Conservation (phyloP, 345 rosid species). For the Firmiana major region DNA sequence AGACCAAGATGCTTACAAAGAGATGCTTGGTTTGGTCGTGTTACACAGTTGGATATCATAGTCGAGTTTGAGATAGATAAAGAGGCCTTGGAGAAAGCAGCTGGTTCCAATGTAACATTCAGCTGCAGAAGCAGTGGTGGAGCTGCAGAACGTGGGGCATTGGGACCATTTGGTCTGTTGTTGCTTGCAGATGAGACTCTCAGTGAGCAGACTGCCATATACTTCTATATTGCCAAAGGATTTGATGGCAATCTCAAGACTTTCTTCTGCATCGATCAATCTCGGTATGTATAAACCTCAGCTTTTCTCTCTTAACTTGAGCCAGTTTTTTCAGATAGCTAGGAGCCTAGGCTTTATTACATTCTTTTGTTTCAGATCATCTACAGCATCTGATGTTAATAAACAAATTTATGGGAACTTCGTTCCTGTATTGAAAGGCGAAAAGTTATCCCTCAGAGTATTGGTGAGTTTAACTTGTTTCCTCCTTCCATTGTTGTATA, state of each 20-base stretch:
- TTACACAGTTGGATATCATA: constrained; percentile 59
- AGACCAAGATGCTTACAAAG: not conserved
- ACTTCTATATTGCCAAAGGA: constrained; percentile 72
- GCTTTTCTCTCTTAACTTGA: not conserved
- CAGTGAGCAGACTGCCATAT: constrained; percentile 75
- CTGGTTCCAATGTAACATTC: constrained; percentile 36
- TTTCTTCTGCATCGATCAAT: constrained; percentile 67
- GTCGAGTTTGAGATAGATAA: constrained; percentile 69
- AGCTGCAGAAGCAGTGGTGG: constrained; percentile 53
- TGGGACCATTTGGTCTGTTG: constrained; percentile 88
- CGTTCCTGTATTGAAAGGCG: constrained; percentile 67
- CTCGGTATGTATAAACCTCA: constrained; percentile 39
- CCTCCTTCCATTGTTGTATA: not conserved
- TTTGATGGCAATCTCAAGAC: constrained; percentile 49
- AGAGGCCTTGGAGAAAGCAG: constrained; percentile 40
- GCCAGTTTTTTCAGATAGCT: not conserved
- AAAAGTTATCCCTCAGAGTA: constrained; percentile 58
- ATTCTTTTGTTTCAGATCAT: constrained; percentile 43
- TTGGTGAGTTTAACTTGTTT: constrained; percentile 41
- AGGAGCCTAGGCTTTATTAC: not conserved
- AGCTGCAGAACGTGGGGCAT: constrained; percentile 58
- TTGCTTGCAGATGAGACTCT: constrained; percentile 62
- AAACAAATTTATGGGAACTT: constrained; percentile 49
- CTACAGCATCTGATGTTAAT: constrained; percentile 57
- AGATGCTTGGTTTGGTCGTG: constrained; percentile 5